These are phyloP conservation scores for Saturnispora serradocipensis DNA, from an alignment of 805 yeast species.

Conservation along the genomic window DNA sequence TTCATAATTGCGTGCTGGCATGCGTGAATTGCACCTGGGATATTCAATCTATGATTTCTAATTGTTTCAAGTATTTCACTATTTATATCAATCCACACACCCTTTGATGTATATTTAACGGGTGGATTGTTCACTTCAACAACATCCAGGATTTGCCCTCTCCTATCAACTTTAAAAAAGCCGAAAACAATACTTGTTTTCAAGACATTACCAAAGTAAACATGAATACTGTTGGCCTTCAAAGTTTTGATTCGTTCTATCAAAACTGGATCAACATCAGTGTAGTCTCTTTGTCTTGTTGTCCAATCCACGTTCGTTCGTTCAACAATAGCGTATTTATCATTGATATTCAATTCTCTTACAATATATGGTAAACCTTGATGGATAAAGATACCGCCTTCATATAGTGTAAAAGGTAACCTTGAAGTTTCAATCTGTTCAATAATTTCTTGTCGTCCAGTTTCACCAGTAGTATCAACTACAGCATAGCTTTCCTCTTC, in stretches of 20 bases:
- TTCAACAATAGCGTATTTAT: conserved; percentile 73
- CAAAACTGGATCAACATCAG: conserved; percentile 82
- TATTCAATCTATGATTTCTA: conserved; percentile 45
- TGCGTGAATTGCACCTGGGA: conserved; percentile 94
- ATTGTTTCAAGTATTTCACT: conserved; percentile 49
- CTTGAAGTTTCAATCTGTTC: conserved; percentile 87
- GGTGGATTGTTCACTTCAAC: conserved; percentile 92
- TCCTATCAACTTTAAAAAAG: conserved; percentile 74
- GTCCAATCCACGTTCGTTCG: conserved; percentile 92
- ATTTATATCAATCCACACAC: conserved; percentile 90
- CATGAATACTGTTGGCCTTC: conserved; percentile 43
- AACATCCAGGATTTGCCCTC: conserved; percentile 77
- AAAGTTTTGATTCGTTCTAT: conserved; percentile 56
- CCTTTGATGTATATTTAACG: conserved; percentile 55
- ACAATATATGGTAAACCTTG: conserved; percentile 90
- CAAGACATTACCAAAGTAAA: conserved; percentile 65
- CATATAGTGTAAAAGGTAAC: conserved; percentile 81
- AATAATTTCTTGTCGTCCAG: conserved; percentile 63
- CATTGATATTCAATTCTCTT: conserved; percentile 71
- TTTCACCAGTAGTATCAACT: conserved; percentile 75
- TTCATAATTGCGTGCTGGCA: conserved; percentile 88
- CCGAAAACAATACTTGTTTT: conserved; percentile 82
- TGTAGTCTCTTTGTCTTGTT: conserved; percentile 83
- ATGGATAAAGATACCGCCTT: conserved; percentile 88
- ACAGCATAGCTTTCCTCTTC: conserved; percentile 82